phyloP scores from a whole-genome alignment of 2,329 filamentous ascomycete species.

The Sclerotiophoma versabilis region DNA sequence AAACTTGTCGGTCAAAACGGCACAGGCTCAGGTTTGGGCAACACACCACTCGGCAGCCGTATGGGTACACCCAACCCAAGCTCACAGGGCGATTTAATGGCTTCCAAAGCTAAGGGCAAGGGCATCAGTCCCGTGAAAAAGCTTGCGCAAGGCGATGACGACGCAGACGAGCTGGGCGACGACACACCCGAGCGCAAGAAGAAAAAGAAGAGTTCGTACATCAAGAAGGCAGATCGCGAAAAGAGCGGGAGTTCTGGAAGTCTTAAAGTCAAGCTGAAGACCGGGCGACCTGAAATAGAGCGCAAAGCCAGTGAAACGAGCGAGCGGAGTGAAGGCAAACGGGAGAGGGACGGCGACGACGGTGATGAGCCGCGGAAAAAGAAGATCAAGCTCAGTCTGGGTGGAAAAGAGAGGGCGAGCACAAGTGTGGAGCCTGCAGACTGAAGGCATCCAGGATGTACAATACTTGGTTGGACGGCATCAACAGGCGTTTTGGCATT shows the following conservation, averaged over 20 bases:
- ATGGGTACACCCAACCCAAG: constrained; percentile 52
- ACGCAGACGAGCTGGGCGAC: constrained; percentile 47
- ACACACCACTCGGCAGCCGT: constrained; percentile 53
- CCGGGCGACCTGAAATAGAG: constrained; percentile 35
- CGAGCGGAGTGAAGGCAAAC: constrained; percentile 42
- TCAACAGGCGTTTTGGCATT: constrained; percentile 18
- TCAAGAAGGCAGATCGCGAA: constrained; percentile 51
- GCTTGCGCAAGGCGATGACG: constrained; percentile 29
- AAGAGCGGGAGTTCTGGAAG: constrained; percentile 27
- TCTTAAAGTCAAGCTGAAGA: constrained; percentile 47
- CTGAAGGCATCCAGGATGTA: background rate
- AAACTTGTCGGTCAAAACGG: constrained; percentile 51
- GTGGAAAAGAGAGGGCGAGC: constrained; percentile 22
- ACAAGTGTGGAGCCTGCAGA: constrained; percentile 17
- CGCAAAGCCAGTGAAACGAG: constrained; percentile 40
- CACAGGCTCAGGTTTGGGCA: constrained; percentile 49
- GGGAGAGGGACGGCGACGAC: constrained; percentile 44
- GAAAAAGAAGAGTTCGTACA: constrained; percentile 57
- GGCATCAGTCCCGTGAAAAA: constrained; percentile 46
- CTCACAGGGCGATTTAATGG: constrained; percentile 36
- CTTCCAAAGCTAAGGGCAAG: constrained; percentile 40
- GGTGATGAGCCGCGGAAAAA: constrained; percentile 45
- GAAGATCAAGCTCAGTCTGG: constrained; percentile 47
- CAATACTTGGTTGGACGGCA: constrained; percentile 3
- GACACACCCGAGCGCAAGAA: constrained; percentile 53